Evolutionary conservation across 116 monocot genomes (phyloP).

Genomic region (Thalassia testudinum): DNA sequence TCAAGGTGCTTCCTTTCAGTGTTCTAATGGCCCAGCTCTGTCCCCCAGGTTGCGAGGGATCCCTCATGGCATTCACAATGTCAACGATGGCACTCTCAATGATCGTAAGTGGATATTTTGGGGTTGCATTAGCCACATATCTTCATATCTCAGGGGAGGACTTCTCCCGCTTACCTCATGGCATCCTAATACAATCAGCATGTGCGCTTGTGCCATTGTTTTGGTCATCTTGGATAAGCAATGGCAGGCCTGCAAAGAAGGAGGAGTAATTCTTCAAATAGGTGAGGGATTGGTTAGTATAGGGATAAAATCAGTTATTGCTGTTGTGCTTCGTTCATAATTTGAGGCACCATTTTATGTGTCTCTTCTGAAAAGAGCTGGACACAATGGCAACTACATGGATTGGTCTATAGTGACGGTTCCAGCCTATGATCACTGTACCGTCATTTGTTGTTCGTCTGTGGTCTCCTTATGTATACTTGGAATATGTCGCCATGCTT

Average conservation of each 20-base stretch:
- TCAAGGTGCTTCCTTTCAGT: conserved; percentile 62
- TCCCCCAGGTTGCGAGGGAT: conserved; percentile 72
- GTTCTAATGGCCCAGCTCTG: conserved; percentile 54
- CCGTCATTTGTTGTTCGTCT: too few relatives aligned
- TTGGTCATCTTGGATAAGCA: conserved; percentile 44
- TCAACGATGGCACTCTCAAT: conserved; percentile 39
- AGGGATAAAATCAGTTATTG: too few relatives aligned
- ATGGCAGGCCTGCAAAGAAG: conserved; percentile 8
- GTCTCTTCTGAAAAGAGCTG: too few relatives aligned
- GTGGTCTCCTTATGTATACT: too few relatives aligned
- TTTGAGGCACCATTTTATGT: too few relatives aligned
- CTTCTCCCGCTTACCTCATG: conserved; percentile 28
- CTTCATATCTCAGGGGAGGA: conserved; percentile 25
- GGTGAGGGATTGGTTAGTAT: too few relatives aligned
- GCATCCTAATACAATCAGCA: conserved; percentile 34
- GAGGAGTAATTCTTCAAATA: not conserved
- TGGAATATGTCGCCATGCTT: too few relatives aligned
- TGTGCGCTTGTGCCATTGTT: conserved; percentile 49
- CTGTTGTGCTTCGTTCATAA: too few relatives aligned
- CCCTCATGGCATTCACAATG: conserved; percentile 78
- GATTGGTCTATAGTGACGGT: too few relatives aligned
- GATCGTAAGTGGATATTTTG: conserved; percentile 61
- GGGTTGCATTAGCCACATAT: conserved; percentile 38
- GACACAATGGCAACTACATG: too few relatives aligned
- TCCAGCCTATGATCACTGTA: too few relatives aligned